A percentile compares a stretch with the other conserved stretches of the same genome.
Evolutionary conservation across 2,329 filamentous ascomycete species (phyloP).

Genomic region (Tolypocladium tropicale): DNA sequence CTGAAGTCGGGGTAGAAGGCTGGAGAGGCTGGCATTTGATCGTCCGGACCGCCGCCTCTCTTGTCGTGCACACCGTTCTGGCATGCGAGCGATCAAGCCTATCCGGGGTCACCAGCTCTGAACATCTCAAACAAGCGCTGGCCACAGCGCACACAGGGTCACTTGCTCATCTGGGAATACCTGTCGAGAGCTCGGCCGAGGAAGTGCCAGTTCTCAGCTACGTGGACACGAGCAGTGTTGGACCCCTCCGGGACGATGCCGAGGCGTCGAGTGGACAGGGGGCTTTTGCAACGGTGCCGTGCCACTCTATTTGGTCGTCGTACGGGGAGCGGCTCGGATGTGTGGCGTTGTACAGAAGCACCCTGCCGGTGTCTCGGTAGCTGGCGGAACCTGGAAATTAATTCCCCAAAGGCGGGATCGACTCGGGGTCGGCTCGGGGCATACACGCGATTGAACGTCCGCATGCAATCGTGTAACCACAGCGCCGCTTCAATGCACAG

Average conservation of each 20-base stretch:
- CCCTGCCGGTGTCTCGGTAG: conserved; percentile 1
- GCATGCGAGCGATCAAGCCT: conserved; percentile 6
- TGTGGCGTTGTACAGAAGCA: conserved; percentile 21
- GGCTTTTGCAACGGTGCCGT: conserved; percentile 20
- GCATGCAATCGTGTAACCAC: too few relatives aligned
- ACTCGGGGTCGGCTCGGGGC: too few relatives aligned
- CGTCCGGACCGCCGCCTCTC: conserved; percentile 9
- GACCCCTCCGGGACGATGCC: conserved; percentile 7
- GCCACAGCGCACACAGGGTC: conserved; percentile 11
- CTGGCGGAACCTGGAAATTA: too few relatives aligned
- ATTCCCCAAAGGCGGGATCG: too few relatives aligned
- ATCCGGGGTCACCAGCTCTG: background rate
- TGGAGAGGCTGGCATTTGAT: conserved; percentile 21
- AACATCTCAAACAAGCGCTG: conserved; percentile 9
- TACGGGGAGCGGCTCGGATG: conserved; percentile 19
- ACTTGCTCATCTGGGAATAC: conserved; percentile 10
- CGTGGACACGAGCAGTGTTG: conserved; percentile 13
- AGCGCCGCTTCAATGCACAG: too few relatives aligned
- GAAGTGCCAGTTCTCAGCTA: conserved; percentile 21
- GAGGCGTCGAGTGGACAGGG: conserved; percentile 1
- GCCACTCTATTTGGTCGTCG: conserved; percentile 24
- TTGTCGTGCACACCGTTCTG: conserved; percentile 20
- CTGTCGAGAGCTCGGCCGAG: background rate
- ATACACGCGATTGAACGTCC: too few relatives aligned
- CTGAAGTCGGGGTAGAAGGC: conserved; percentile 6